phyloP scores from a whole-genome alignment of 148 eudicot genomes.

The Persicaria maculosa region DNA sequence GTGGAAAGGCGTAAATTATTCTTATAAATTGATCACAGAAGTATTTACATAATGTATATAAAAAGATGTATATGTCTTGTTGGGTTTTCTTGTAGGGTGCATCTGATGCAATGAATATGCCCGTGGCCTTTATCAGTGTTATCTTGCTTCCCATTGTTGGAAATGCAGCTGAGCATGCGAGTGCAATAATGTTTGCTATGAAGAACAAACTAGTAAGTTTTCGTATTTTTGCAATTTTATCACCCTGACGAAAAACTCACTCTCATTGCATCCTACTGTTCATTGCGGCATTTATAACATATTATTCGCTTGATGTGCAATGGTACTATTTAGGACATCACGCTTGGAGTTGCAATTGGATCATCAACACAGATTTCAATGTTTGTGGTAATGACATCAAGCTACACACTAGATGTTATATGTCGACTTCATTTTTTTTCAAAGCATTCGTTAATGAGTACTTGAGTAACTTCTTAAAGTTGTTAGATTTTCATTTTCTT shows the following conservation, averaged over 20 bases:
- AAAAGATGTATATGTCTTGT: not conserved
- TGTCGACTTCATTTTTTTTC: not conserved
- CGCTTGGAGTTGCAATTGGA: constrained; percentile 90
- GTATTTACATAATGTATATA: not conserved
- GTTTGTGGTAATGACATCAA: constrained; percentile 68
- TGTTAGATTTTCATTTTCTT: not conserved
- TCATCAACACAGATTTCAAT: constrained; percentile 92
- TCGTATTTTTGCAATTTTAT: not conserved
- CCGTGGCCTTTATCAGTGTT: constrained; percentile 81
- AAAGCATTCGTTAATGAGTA: not conserved
- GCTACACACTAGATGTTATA: not conserved
- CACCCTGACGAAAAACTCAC: not conserved
- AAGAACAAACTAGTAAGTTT: constrained; percentile 88
- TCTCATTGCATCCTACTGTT: not conserved
- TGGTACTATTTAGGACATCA: constrained; percentile 52
- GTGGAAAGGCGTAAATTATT: not conserved
- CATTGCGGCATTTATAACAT: not conserved
- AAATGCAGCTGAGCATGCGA: constrained; percentile 96
- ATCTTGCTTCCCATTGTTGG: constrained; percentile 93
- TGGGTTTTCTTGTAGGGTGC: constrained; percentile 53
- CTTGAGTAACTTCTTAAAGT: not conserved
- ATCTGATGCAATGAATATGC: constrained; percentile 75
- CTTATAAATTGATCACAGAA: not conserved
- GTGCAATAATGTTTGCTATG: constrained; percentile 91
- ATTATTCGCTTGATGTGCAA: not conserved